Conservation (phyloP, 306 rosid species). For the Senna siamea region DNA sequence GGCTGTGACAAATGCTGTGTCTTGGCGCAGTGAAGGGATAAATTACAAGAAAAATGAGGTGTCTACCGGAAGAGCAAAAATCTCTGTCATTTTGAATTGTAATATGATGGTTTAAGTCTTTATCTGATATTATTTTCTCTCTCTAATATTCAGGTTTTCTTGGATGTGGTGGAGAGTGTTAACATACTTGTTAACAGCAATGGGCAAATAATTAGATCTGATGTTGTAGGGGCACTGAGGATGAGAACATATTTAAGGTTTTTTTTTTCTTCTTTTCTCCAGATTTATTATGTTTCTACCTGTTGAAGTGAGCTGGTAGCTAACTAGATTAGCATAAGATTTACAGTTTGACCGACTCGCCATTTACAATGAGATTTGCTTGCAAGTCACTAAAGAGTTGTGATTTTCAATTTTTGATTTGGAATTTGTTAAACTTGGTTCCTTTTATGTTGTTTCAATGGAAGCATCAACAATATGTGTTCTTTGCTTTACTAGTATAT, state of each 20-base stretch:
- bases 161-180: slow-evolving; percentile 99
- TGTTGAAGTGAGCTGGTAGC: slow-evolving; percentile 35
- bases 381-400: too few species aligned
- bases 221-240: slow-evolving; percentile 96
- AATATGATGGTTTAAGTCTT: slow-evolving; percentile 20
- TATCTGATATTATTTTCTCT: slow-evolving; percentile 31
- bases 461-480: too few species aligned
- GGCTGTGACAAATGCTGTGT: slow-evolving; percentile 99
- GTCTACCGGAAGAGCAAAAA: slow-evolving; percentile 32
- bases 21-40: slow-evolving; percentile 99
- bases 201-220: slow-evolving; percentile 97
- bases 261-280: slow-evolving; percentile 31
- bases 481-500: too few species aligned
- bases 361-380: not conserved
- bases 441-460: too few species aligned
- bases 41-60: slow-evolving; percentile 98
- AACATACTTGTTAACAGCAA: slow-evolving; percentile 98
- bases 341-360: not conserved
- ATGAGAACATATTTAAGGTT: slow-evolving; percentile 98
- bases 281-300: slow-evolving; percentile 29
- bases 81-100: slow-evolving; percentile 2
- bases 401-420: too few species aligned
- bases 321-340: slow-evolving; percentile 16
- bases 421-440: too few species aligned
- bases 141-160: slow-evolving; percentile 67